Evolutionary conservation across 495 filamentous ascomycete species (phyloP), one percentile per base, ranked within the genome.

Genomic region (Aspergillus heteromorphus): DNA sequence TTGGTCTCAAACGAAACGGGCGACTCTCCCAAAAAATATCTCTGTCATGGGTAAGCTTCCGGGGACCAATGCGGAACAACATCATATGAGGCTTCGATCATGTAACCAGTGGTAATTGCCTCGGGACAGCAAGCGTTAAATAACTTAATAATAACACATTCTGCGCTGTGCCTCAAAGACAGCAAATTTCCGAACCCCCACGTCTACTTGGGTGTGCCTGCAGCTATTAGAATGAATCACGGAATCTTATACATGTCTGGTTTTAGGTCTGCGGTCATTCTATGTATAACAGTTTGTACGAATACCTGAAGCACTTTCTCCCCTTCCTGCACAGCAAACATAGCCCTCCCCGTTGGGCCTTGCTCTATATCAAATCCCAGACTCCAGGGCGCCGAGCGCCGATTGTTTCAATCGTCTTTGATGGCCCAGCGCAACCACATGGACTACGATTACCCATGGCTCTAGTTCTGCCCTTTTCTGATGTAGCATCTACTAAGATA

Each of bases 231-330:
- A 41, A 21, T 5, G 31, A 41, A 21, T 5, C 21, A 42, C 25
- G 27, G 48, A 57, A 57, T 67, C 71, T 74, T 65, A 74, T 70
- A 61, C 50, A 11, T 53, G 53, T 58, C 50, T 60, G 21, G 56
- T 55, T 65, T 27, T 73, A 82, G 84, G 84, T 87, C 83, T 65
- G 66, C 77, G 52, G 79, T 89, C 61, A 86, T 89, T 55, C 68
- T 89, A 25, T 78, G 81, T 55, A 81, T 91, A 58, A 91, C 87
- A 48, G 70, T 81, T 55, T 77, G 66, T 81, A 75, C 52, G 76
- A 61, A 64, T 1, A 27, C 60, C 63, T 16, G 48, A n/a, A 30
- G 41, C 9, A 52, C 47, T 51, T 29, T 23, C 27, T 45, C 16
- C 8, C n/a, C 21, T 20, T 45, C 42, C 9, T 52, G 49, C 41